Evolutionary conservation across 2,329 filamentous ascomycete species (phyloP), one percentile per base, ranked within the genome.

Genomic region (Penicillium expansum): DNA sequence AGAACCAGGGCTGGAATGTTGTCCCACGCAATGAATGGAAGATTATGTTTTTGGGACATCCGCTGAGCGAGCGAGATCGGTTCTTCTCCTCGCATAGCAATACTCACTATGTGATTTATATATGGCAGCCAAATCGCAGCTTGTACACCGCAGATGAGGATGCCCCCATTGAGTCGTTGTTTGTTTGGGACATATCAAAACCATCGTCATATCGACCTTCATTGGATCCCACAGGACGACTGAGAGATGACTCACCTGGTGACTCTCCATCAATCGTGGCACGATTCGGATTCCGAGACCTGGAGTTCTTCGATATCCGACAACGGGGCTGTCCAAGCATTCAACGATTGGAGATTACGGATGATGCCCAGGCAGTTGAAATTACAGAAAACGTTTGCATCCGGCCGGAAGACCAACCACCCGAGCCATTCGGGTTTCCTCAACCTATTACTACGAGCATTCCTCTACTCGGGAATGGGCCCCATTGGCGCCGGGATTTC

Each of bases 1-100:
- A 55, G 1, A 59, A 57, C 6, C 27, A 59, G 41, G 67, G 69
- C 5, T 83, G 80, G 79, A 66, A 62, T 3, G 72, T 84, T 50
- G 70, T 69, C 1, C 82, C 82, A 53, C 81, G 83, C 49, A 82
- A 78, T 43, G 83, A 87, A 67, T 87, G 82, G 82, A 83, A 83
- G 64, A 81, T 86, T 37, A 81, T 85, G 70, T 81, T 81, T 63
- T 71, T 83, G 1, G 83, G 83, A 10, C 74, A 86, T 48, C 79
- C 83, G 1, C 66, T 85, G 7, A 82, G 80, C 62, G 73, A 77
- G n/a, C 73, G 77, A 38, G 83, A 86, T 66, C 80, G 84, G n/a
- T 86, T 86, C 76, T 85, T 83, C 70, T 86, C 83, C 10, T 73
- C 81, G 1, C 85, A 88, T 67, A 86, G 77, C 47, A 66, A 76